A percentile compares a stretch with the other conserved stretches of the same genome.
phyloP scores from a whole-genome alignment of 306 rosid species.

The Trifolium pratense region DNA sequence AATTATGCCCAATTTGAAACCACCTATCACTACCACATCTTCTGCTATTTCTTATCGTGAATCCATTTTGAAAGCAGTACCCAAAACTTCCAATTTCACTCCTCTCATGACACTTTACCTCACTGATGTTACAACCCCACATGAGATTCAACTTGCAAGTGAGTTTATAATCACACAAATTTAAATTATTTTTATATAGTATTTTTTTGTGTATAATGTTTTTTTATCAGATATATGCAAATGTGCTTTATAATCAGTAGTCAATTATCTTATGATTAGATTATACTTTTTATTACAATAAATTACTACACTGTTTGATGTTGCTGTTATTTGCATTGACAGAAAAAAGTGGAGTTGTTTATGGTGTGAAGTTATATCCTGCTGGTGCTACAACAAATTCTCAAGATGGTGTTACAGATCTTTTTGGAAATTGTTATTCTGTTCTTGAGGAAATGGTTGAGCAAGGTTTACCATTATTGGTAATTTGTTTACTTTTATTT shows the following conservation, averaged over 20 bases:
- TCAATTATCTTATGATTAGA: too few relatives aligned
- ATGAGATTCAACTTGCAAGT: conserved; percentile 89
- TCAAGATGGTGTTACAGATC: conserved; percentile 92
- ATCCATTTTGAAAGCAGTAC: conserved; percentile 75
- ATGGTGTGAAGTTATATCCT: conserved; percentile 89
- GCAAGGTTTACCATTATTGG: conserved; percentile 81
- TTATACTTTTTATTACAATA: background rate
- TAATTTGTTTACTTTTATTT: conserved; percentile 36
- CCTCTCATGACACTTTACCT: conserved; percentile 95
- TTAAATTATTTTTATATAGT: background rate
- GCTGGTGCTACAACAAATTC: conserved; percentile 97
- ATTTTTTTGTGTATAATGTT: conserved; percentile 4
- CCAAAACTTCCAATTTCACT: conserved; percentile 63
- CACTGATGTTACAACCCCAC: conserved; percentile 72
- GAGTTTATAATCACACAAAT: conserved; percentile 39
- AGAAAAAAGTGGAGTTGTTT: conserved; percentile 77
- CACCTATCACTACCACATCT: conserved; percentile 73
- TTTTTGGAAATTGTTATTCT: conserved; percentile 78
- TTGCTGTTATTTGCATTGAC: conserved; percentile 42
- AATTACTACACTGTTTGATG: conserved; percentile 9
- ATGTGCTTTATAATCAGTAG: too few relatives aligned
- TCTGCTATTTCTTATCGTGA: conserved; percentile 75
- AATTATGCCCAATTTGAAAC: conserved; percentile 94
- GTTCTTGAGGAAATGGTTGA: conserved; percentile 86
- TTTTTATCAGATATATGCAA: too few relatives aligned